These are phyloP conservation scores for Cydonia oblonga DNA, from an alignment of 331 rosid genomes.

Conservation along the genomic window DNA sequence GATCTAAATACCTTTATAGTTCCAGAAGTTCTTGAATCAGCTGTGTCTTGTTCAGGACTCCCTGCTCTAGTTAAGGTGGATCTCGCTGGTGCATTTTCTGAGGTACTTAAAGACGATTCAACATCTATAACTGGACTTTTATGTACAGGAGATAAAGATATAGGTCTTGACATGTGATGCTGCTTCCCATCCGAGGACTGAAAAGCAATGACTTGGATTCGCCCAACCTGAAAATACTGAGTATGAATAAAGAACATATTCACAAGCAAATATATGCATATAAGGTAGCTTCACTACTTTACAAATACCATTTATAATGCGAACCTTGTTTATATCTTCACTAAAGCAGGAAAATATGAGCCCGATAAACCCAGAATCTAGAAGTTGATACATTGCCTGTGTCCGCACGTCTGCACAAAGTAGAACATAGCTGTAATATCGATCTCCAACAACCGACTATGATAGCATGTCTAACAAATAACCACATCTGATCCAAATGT, in stretches of 20 bases:
- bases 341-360: conserved; percentile 91
- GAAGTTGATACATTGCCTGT: conserved; percentile 95
- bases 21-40: conserved; percentile 58
- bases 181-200: conserved; percentile 94
- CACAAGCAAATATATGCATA: too few relatives aligned
- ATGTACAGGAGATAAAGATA: conserved; percentile 59
- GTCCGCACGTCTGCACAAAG: conserved; percentile 71
- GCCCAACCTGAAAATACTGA: conserved; percentile 57
- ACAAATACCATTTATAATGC: conserved; percentile 7
- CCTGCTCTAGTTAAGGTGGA: conserved; percentile 47
- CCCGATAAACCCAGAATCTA: conserved; percentile 94
- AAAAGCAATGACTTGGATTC: conserved; percentile 94
- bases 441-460: neutral
- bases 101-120: conserved; percentile 83
- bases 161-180: conserved; percentile 38
- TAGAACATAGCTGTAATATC: neutral
- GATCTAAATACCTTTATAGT: conserved; percentile 48
- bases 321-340: conserved; percentile 81
- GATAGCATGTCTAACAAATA: conserved; percentile 3
- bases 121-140: conserved; percentile 67
- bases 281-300: neutral
- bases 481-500: neutral
- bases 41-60: conserved; percentile 53
- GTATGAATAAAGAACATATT: neutral
- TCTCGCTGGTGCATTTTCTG: conserved; percentile 40